phyloP scores from a whole-genome alignment of 805 yeast species.

The Zygosaccharomyces siamensis region DNA sequence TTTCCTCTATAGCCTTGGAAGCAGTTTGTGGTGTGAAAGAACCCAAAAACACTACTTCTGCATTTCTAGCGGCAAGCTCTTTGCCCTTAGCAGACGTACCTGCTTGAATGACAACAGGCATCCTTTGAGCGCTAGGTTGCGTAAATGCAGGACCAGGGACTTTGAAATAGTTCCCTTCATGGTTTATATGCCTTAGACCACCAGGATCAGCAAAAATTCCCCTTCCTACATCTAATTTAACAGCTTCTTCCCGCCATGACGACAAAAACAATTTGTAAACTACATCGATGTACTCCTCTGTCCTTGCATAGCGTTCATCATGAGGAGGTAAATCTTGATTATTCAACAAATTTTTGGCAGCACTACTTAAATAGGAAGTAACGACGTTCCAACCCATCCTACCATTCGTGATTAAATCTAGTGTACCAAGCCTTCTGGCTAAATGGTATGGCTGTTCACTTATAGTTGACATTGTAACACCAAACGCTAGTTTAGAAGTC shows the following conservation, averaged over 20 bases:
- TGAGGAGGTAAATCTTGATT: conserved; percentile 38
- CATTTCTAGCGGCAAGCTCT: conserved; percentile 41
- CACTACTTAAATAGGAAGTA: conserved; percentile 41
- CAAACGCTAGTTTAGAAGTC: conserved; percentile 39
- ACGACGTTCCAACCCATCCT: conserved; percentile 47
- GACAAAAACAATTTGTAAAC: conserved; percentile 38
- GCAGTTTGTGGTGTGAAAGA: conserved; percentile 34
- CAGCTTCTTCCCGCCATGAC: conserved; percentile 44
- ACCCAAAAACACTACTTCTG: conserved; percentile 40
- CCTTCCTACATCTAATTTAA: conserved; percentile 23
- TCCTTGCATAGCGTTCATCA: conserved; percentile 39
- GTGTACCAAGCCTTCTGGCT: conserved; percentile 42
- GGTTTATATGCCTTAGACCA: conserved; percentile 39
- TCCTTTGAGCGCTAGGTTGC: conserved; percentile 41
- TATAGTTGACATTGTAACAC: conserved; percentile 41
- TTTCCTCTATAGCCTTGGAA: conserved; percentile 30
- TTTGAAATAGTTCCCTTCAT: conserved; percentile 39
- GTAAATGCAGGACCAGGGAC: conserved; percentile 43
- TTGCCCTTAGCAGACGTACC: conserved; percentile 42
- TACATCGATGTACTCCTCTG: conserved; percentile 40
- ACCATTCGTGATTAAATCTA: conserved; percentile 42
- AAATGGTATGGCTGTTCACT: conserved; percentile 42
- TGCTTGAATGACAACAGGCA: conserved; percentile 44
- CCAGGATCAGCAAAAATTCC: conserved; percentile 39
- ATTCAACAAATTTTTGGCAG: conserved; percentile 39